Evolutionary conservation across 495 filamentous ascomycete species (phyloP).

Genomic region (Chaetomium tenue): DNA sequence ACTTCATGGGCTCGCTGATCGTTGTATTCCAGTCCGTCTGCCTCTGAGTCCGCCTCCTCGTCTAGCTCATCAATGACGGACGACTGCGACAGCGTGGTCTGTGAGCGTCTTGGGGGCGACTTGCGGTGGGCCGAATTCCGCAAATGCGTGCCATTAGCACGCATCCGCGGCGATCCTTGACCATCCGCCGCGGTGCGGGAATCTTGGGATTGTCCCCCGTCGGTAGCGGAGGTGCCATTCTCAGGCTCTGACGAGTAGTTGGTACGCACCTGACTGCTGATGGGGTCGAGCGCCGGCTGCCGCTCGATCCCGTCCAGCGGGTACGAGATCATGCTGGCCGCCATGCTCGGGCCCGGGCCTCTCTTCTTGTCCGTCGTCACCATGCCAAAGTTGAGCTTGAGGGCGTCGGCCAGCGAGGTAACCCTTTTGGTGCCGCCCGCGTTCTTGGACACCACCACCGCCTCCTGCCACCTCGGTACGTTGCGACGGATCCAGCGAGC

Average conservation of each 20-base stretch:
- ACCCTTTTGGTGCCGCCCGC: conserved; percentile 94
- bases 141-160: conserved; percentile 34
- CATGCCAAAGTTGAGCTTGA: conserved; percentile 96
- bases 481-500: conserved; percentile 93
- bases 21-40: conserved; percentile 66
- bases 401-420: conserved; percentile 90
- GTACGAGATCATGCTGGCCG: conserved; percentile 65
- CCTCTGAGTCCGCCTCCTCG: conserved; percentile 42
- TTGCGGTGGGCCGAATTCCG: conserved; percentile 30
- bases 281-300: conserved; percentile 35
- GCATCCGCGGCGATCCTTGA: conserved; percentile 41
- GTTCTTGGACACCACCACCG: conserved; percentile 97
- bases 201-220: conserved; percentile 24
- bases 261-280: conserved; percentile 35
- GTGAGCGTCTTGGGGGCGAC: conserved; percentile 29
- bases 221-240: conserved; percentile 26
- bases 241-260: conserved; percentile 33
- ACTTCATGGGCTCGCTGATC: conserved; percentile 88
- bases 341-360: conserved; percentile 57
- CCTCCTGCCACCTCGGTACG: conserved; percentile 80
- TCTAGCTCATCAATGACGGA: conserved; percentile 48
- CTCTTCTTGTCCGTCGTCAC: conserved; percentile 90
- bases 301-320: conserved; percentile 47
- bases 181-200: conserved; percentile 37
- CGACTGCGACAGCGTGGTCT: conserved; percentile 38